Conservation (phyloP, 768 basidiomycete species). For the Agrocybe pediades region DNA sequence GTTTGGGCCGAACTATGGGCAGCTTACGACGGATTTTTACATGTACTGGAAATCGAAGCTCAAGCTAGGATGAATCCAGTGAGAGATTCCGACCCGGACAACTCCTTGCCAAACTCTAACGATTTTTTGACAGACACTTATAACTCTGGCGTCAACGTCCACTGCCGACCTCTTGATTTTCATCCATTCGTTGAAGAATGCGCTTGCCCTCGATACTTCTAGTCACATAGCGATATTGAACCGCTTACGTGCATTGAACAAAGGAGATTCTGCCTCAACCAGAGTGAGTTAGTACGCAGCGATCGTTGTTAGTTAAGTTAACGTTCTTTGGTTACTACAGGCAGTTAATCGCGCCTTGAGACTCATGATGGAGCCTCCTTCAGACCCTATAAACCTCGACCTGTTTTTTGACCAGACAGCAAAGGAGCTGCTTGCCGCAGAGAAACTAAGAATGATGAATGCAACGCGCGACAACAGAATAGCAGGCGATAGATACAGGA, state of each 20-base stretch:
- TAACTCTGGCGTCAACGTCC: slow-evolving; percentile 57
- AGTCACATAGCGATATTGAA: slow-evolving; percentile 50
- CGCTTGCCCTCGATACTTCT: slow-evolving; percentile 55
- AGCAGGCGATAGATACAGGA: slow-evolving; percentile 16
- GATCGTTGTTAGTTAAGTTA: background rate
- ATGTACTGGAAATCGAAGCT: slow-evolving; percentile 49
- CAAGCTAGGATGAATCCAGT: slow-evolving; percentile 43
- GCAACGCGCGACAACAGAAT: slow-evolving; percentile 29
- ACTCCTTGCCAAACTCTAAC: background rate
- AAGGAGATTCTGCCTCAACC: slow-evolving; percentile 46
- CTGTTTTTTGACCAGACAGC: slow-evolving; percentile 57
- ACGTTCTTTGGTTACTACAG: slow-evolving; percentile 31
- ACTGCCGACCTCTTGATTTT: slow-evolving; percentile 69
- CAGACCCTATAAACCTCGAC: slow-evolving; percentile 41
- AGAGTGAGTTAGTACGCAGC: slow-evolving; percentile 42
- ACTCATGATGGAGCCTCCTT: slow-evolving; percentile 51
- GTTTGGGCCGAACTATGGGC: slow-evolving; percentile 84
- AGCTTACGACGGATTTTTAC: slow-evolving; percentile 57
- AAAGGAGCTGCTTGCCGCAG: slow-evolving; percentile 67
- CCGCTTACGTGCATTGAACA: slow-evolving; percentile 46
- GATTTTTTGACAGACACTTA: slow-evolving; percentile 43
- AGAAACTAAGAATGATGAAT: slow-evolving; percentile 64
- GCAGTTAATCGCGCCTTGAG: slow-evolving; percentile 56
- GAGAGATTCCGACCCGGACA: slow-evolving; percentile 17
- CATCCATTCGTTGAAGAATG: slow-evolving; percentile 53